A percentile compares a stretch with the other conserved stretches of the same genome.
These are phyloP conservation scores for Decorospora gaudefroyi DNA, from an alignment of 2,329 filamentous ascomycete species.

Conservation along the genomic window DNA sequence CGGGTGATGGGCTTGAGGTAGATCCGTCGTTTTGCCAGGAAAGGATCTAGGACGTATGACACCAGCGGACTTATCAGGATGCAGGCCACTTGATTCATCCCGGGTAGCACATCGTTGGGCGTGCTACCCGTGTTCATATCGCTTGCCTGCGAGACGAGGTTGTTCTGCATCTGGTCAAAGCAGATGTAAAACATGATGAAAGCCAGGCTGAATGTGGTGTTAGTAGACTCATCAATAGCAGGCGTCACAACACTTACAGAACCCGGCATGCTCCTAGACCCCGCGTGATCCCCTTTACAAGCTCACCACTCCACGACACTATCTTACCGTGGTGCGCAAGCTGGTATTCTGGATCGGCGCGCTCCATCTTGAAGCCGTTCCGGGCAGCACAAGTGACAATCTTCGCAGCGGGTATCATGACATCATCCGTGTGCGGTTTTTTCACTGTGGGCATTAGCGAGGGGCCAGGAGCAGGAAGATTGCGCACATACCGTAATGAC, in stretches of 20 bases:
- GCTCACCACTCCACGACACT: constrained; percentile 34
- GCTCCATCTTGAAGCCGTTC: constrained; percentile 35
- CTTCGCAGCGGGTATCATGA: constrained; percentile 31
- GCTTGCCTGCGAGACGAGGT: constrained; percentile 46
- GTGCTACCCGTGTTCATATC: constrained; percentile 41
- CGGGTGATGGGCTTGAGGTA: constrained; percentile 37
- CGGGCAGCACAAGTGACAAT: constrained; percentile 35
- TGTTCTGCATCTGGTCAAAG: constrained; percentile 49
- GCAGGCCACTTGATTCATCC: constrained; percentile 41
- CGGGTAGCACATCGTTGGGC: constrained; percentile 46
- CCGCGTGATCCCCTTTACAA: constrained; percentile 38
- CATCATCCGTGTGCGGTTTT: constrained; percentile 29
- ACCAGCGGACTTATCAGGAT: constrained; percentile 43
- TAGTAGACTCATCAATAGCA: not conserved
- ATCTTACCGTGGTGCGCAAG: constrained; percentile 22
- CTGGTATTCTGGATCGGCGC: constrained; percentile 35
- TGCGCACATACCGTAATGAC: constrained; percentile 2
- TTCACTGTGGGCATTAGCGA: constrained; percentile 8
- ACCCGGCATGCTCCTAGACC: constrained; percentile 42
- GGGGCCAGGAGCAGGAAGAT: not conserved
- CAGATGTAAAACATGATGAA: constrained; percentile 46
- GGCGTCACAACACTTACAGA: constrained; percentile 11
- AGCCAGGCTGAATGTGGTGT: constrained; percentile 20
- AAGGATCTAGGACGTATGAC: constrained; percentile 35
- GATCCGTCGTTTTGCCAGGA: constrained; percentile 35